Evolutionary conservation across 495 filamentous ascomycete genomes (phyloP).

Genomic region (Penicillium canariense): DNA sequence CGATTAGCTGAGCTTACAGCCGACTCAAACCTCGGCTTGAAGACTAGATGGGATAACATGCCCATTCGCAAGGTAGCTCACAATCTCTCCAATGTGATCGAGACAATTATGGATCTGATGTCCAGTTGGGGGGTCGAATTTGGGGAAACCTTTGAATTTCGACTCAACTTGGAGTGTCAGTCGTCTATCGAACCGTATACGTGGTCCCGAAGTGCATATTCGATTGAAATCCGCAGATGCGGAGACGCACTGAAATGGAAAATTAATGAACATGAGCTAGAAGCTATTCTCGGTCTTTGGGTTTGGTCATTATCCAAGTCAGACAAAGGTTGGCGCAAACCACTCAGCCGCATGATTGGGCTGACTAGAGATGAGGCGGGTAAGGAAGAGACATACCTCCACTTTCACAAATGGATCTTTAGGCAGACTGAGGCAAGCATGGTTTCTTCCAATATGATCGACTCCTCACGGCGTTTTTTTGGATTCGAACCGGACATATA

Average conservation of each 20-base stretch:
- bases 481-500: constrained; percentile 13
- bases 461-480: constrained; percentile 24
- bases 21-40: not conserved
- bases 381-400: constrained; percentile 24
- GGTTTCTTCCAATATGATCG: constrained; percentile 20
- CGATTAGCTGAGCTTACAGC: constrained; percentile 31
- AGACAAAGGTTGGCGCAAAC: constrained; percentile 11
- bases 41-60: constrained; percentile 32
- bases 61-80: constrained; percentile 30
- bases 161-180: constrained; percentile 23
- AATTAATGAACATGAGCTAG: constrained; percentile 26
- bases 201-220: constrained; percentile 13
- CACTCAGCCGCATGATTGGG: constrained; percentile 31
- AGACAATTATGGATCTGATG: constrained; percentile 34
- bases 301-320: constrained; percentile 33
- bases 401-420: constrained; percentile 43
- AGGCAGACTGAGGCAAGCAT: constrained; percentile 29
- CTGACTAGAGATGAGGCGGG: constrained; percentile 22
- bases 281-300: constrained; percentile 38
- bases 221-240: constrained; percentile 20
- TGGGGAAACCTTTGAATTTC: constrained; percentile 19
- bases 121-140: constrained; percentile 28
- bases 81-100: constrained; percentile 28
- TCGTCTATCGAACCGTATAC: no score
- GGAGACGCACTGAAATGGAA: constrained; percentile 31